phyloP scores from a whole-genome alignment of 2,329 filamentous ascomycete species.

The Chaetomium sp. region DNA sequence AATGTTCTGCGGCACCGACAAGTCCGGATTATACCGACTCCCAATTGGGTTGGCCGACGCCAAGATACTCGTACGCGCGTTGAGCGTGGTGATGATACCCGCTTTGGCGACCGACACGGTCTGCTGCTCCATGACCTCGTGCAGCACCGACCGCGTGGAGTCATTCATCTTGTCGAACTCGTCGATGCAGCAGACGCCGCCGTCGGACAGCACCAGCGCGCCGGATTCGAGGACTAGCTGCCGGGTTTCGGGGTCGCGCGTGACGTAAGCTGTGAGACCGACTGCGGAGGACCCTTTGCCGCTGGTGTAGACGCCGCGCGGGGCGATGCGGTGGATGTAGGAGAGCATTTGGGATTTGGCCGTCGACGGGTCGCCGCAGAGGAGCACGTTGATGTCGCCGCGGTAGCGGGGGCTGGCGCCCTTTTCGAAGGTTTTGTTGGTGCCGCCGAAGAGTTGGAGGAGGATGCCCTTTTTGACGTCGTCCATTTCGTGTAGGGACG shows the following conservation, averaged over 20 bases:
- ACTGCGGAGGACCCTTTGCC: constrained; percentile 76
- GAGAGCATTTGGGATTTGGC: constrained; percentile 90
- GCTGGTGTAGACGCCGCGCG: constrained; percentile 75
- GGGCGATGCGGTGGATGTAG: constrained; percentile 97
- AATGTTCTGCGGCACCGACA: constrained; percentile 96
- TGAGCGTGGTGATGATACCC: constrained; percentile 93
- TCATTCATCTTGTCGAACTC: constrained; percentile 87
- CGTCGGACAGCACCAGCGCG: constrained; percentile 71
- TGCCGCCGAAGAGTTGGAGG: constrained; percentile 91
- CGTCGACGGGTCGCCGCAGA: constrained; percentile 95
- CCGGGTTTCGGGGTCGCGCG: constrained; percentile 71
- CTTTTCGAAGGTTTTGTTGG: constrained; percentile 96
- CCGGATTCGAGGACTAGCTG: constrained; percentile 76
- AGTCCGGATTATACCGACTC: constrained; percentile 92
- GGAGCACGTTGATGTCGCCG: constrained; percentile 93
- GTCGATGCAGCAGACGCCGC: constrained; percentile 78
- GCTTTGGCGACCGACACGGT: constrained; percentile 83
- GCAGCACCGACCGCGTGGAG: constrained; percentile 68
- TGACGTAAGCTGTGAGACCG: constrained; percentile 74
- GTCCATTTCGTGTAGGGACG: constrained; percentile 95
- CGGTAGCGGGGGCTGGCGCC: constrained; percentile 92
- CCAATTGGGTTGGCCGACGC: constrained; percentile 97
- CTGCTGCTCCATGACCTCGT: constrained; percentile 86
- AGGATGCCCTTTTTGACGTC: constrained; percentile 98
- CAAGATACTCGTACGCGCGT: constrained; percentile 90